These are phyloP conservation scores for Eimeria acervulina DNA, from an alignment of 169 alveolate species.

Conservation along the genomic window DNA sequence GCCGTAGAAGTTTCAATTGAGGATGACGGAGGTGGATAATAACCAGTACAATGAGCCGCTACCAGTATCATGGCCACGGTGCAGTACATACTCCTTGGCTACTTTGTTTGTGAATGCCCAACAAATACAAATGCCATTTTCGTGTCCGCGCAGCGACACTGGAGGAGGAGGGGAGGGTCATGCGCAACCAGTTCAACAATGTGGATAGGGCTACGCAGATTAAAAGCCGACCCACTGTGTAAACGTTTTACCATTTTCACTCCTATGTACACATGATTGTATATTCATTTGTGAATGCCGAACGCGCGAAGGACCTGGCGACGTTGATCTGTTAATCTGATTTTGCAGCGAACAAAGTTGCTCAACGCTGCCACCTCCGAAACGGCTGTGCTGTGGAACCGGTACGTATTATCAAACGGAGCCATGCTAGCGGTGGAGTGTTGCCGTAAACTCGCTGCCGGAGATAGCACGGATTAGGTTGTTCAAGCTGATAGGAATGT, in stretches of 20 bases:
- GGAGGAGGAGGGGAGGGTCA: constrained; percentile 82
- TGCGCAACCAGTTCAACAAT: constrained; percentile 95
- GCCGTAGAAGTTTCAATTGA: constrained; percentile 88
- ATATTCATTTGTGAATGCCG: background rate
- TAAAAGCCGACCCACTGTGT: constrained; percentile 61
- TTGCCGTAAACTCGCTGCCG: background rate
- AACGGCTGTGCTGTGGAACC: constrained; percentile 63
- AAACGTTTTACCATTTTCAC: background rate
- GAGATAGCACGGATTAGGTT: background rate
- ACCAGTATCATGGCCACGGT: background rate
- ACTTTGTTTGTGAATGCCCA: background rate
- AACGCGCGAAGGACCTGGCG: background rate
- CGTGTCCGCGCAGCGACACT: constrained; percentile 52
- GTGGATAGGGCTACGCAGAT: constrained; percentile 91
- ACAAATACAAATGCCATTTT: background rate
- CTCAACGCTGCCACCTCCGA: constrained; percentile 72
- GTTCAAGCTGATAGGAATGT: background rate
- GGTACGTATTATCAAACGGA: background rate
- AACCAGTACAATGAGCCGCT: background rate
- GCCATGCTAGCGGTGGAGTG: background rate
- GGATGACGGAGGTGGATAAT: constrained; percentile 84
- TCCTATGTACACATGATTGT: background rate
- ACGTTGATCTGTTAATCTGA: background rate
- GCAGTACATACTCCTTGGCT: background rate
- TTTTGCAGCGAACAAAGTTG: constrained; percentile 58